Base-by-base conservation (phyloP, 2,329 filamentous ascomycete species). In the Colletotrichum lini region DNA sequence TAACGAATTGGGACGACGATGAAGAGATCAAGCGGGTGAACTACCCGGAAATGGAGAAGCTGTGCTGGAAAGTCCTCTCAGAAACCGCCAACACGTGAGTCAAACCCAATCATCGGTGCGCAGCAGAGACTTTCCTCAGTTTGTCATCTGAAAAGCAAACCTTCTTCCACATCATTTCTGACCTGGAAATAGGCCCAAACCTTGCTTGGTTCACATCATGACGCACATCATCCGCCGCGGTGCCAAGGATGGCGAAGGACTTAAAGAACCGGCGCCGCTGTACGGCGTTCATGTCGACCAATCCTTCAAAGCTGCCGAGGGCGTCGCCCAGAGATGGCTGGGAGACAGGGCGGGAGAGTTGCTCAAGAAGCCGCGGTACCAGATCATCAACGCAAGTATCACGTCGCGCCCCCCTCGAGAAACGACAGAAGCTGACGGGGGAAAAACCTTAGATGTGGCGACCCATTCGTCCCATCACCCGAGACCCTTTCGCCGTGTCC, bases 301-400 rank as follows among this genome's bases (percentile, higher is more conserved):
- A 76, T 86, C 86, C 3, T 87, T 88, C 76, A 18, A 71, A 1
- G 85, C 85, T 0, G 80, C 85, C 1, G 70, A 67, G 35, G 65
- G 71, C 12, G 63, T 73, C 4, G 66, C 70, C 15, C 58, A 69
- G 21, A 64, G 68, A 44, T 71, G 65, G 68, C 21, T 71, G 4
- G 65, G 59, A 9, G 58, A 71, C 5, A 63, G 30, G 18, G 72
- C 72, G 12, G 60, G 60, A 30, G 69, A 69, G 64, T 80, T 86
- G 1, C 78, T 82, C 18, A 78, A 79, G 66, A 81, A 81, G 0
- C 58, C 65, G 4, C 84, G 86, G 1, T 86, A 85, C 65, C 87
- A 88, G 75, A 86, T 89, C 73, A 88, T 89, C 79, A 89, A 89
- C 73, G 84, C 85, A n/a, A 83, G 88, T 69, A 91, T 89, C 0